Percentiles rank a stretch among this genome's conserved stretches.
Conservation (phyloP, 164 flowering plant genomes). For the Vitis amurensis region DNA sequence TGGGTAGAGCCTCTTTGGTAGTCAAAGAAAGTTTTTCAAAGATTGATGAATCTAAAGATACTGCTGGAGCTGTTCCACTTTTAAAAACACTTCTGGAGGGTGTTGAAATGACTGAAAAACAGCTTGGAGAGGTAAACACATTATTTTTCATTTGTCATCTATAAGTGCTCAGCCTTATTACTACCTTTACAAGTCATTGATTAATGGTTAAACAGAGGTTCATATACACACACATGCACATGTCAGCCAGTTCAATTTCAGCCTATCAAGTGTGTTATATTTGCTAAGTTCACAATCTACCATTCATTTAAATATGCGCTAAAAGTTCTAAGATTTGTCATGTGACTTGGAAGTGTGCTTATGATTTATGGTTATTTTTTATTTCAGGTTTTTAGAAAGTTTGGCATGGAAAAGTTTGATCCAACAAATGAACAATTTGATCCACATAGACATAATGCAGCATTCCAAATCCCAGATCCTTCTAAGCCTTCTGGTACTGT, state of each 20-base stretch:
- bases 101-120: slow-evolving; percentile 97
- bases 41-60: slow-evolving; percentile 59
- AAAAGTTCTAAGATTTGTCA: no score
- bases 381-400: slow-evolving; percentile 73
- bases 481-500: slow-evolving; percentile 78
- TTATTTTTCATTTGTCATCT: not conserved
- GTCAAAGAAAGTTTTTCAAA: slow-evolving; percentile 80
- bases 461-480: slow-evolving; percentile 73
- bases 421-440: slow-evolving; percentile 78
- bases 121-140: slow-evolving; percentile 65
- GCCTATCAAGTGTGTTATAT: no score
- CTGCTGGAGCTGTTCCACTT: slow-evolving; percentile 67
- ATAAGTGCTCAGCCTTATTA: no score
- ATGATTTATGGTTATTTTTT: slow-evolving; percentile 3
- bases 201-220: no score
- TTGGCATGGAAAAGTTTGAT: slow-evolving; percentile 72
- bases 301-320: no score
- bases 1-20: slow-evolving; percentile 86
- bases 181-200: no score
- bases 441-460: slow-evolving; percentile 83
- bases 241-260: no score
- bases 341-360: not conserved
- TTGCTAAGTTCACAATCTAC: no score
- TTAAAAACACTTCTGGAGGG: slow-evolving; percentile 86
- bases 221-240: no score